Evolutionary conservation across 495 filamentous ascomycete genomes (phyloP).

Genomic region (Aspergillus bridgeri): DNA sequence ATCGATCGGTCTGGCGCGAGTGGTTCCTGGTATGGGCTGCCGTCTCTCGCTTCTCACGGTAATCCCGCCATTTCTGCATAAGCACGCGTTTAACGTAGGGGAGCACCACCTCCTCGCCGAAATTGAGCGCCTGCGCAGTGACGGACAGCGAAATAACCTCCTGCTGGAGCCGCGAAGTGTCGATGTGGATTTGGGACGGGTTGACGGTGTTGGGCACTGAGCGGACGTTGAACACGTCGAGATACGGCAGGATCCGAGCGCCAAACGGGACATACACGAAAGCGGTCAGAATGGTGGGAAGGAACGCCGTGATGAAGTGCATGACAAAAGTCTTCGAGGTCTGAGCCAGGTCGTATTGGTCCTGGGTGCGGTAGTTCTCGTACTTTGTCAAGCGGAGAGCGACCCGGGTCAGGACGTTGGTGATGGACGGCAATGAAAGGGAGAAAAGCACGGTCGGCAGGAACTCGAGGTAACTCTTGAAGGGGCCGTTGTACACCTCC

Average conservation of each 20-base stretch:
- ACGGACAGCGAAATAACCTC: conserved; percentile 95
- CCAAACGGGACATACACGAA: conserved; percentile 97
- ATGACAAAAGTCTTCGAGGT: conserved; percentile 89
- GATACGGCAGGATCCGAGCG: conserved; percentile 71
- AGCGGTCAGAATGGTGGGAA: conserved; percentile 86
- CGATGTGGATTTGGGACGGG: conserved; percentile 61
- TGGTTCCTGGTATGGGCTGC: conserved; percentile 19
- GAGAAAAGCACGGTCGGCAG: conserved; percentile 82
- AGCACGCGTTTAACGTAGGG: conserved; percentile 72
- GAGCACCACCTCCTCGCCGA: conserved; percentile 80
- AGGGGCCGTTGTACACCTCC: conserved; percentile 84
- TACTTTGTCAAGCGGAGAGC: conserved; percentile 74
- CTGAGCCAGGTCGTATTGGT: conserved; percentile 74
- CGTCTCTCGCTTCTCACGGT: conserved; percentile 20
- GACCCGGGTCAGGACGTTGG: conserved; percentile 65
- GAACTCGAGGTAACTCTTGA: conserved; percentile 80
- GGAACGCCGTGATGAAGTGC: conserved; percentile 94
- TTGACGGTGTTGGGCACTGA: conserved; percentile 22
- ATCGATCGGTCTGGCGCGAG: conserved; percentile 27
- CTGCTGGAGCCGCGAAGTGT: conserved; percentile 75
- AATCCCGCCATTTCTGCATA: conserved; percentile 39
- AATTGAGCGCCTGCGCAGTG: conserved; percentile 84
- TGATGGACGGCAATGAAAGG: conserved; percentile 69
- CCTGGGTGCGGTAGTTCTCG: conserved; percentile 88
- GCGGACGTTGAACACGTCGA: conserved; percentile 66